Evolutionary conservation across 2,329 filamentous ascomycete genomes (phyloP).

Genomic region (Piedraia hortae): DNA sequence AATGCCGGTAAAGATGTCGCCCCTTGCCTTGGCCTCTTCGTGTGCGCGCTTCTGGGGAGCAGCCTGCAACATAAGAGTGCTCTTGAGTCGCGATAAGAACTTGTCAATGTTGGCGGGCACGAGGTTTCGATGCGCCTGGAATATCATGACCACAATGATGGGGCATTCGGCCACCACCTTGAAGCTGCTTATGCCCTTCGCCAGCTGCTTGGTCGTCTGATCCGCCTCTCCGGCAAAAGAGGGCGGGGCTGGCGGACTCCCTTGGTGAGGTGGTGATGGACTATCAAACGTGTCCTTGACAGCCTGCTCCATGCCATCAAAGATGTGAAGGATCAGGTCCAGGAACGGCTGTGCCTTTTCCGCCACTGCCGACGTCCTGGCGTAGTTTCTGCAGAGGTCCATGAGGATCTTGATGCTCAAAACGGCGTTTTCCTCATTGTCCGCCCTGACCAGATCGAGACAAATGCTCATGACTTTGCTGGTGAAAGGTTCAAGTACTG

Average conservation of each 20-base stretch:
- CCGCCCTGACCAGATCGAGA: conserved; percentile 62
- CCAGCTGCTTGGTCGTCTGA: conserved; percentile 43
- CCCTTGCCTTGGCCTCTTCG: conserved; percentile 49
- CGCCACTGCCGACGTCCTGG: conserved; percentile 37
- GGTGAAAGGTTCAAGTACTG: conserved; percentile 69
- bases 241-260: conserved; percentile 58
- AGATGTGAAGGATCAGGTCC: conserved; percentile 78
- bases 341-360: conserved; percentile 72
- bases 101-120: conserved; percentile 66
- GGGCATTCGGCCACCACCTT: conserved; percentile 94
- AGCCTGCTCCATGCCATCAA: conserved; percentile 78
- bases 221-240: conserved; percentile 59
- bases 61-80: conserved; percentile 64
- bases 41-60: conserved; percentile 84
- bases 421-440: conserved; percentile 98
- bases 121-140: conserved; percentile 64
- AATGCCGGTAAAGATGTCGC: conserved; percentile 71
- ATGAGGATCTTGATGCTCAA: conserved; percentile 95
- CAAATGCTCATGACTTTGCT: conserved; percentile 70
- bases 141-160: conserved; percentile 95
- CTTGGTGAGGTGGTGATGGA: conserved; percentile 24
- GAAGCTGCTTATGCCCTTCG: conserved; percentile 95
- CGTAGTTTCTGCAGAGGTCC: conserved; percentile 82
- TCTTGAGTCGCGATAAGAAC: conserved; percentile 85
- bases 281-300: conserved; percentile 90